A percentile compares a stretch with the other conserved stretches of the same genome.
These are phyloP conservation scores for Lactarius sanguifluus DNA, from an alignment of 768 basidiomycete species.

Conservation along the genomic window DNA sequence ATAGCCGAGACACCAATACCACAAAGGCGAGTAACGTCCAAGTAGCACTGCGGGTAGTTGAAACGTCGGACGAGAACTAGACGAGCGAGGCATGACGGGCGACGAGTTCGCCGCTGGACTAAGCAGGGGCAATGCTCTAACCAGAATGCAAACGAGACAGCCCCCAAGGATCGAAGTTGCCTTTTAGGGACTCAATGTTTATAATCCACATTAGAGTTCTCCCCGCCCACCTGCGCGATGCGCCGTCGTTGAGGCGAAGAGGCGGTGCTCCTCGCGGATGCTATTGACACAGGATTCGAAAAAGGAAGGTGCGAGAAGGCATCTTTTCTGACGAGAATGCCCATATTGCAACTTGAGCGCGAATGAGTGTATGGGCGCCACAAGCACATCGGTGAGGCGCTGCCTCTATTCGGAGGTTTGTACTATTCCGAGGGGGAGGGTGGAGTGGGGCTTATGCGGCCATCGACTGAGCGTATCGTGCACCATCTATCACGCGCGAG, in stretches of 20 bases:
- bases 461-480: neutral
- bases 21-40: neutral
- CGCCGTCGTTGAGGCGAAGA: neutral
- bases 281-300: neutral
- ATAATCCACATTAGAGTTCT: neutral
- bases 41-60: neutral
- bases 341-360: neutral
- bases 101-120: neutral
- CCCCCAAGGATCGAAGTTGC: neutral
- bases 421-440: neutral
- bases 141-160: neutral
- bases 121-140: neutral
- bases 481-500: neutral
- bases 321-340: neutral
- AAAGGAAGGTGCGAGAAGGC: constrained; percentile 1
- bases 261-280: neutral
- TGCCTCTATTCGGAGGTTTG: constrained; percentile 1
- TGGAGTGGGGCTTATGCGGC: neutral
- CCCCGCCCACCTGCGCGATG: neutral
- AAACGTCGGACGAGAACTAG: neutral
- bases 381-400: neutral
- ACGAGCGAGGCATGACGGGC: neutral
- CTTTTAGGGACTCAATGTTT: neutral
- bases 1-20: neutral
- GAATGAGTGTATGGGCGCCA: neutral